Conservation (phyloP, 2,329 filamentous ascomycete species). For the Blumeria hordei region DNA sequence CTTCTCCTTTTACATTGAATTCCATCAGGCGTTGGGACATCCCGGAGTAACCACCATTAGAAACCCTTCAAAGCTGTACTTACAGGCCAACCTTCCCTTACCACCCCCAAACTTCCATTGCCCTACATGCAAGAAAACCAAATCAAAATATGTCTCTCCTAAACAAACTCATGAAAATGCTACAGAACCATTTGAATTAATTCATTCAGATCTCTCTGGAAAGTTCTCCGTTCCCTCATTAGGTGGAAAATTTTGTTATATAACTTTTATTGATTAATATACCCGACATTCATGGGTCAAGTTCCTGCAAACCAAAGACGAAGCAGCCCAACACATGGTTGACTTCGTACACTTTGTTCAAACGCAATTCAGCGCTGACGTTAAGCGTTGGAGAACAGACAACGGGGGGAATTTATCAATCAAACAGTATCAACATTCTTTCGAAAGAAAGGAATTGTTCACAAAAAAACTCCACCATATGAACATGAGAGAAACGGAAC, state of each 20-base stretch:
- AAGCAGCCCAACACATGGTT: not conserved
- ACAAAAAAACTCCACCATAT: not conserved
- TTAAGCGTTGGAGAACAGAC: not conserved
- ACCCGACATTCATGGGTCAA: not conserved
- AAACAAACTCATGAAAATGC: not conserved
- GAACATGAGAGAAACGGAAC: conserved; percentile 1
- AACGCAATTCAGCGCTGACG: not conserved
- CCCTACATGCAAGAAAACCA: not conserved
- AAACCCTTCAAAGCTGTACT: not conserved
- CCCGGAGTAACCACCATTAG: not conserved
- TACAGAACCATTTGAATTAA: not conserved
- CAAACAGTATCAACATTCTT: not conserved
- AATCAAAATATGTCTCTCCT: not conserved
- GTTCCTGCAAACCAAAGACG: not conserved
- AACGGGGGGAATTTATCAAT: conserved; percentile 1
- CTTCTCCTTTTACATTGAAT: not conserved
- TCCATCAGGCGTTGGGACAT: conserved; percentile 1
- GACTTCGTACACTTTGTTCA: not conserved
- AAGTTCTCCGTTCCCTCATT: not conserved
- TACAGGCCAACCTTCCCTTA: not conserved
- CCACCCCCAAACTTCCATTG: not conserved
- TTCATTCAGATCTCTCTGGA: conserved; percentile 1
- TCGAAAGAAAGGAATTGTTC: not conserved
- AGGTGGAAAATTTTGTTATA: not conserved
- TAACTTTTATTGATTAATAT: not conserved